Evolutionary conservation across 2,329 filamentous ascomycete genomes (phyloP).

Genomic region (Alternaria sp.): DNA sequence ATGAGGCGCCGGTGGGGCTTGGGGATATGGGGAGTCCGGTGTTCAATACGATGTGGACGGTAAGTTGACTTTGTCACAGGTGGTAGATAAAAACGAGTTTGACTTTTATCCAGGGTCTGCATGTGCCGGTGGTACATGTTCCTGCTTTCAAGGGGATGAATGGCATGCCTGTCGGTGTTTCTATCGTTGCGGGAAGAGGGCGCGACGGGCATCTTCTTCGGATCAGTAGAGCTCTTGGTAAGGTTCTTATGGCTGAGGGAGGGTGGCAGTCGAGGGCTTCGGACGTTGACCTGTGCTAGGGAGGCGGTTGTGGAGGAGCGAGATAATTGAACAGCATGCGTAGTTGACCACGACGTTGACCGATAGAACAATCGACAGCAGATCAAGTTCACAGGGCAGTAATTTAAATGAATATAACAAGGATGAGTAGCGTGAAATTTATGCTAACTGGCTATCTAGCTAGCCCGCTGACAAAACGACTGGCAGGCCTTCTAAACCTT

Average conservation of each 20-base stretch:
- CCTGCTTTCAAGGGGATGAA: neutral
- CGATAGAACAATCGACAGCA: neutral
- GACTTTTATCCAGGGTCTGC: neutral
- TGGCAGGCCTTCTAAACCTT: neutral
- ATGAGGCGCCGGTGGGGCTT: neutral
- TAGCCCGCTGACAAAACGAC: neutral
- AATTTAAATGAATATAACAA: neutral
- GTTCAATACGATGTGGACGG: neutral
- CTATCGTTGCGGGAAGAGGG: neutral
- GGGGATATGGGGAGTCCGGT: neutral
- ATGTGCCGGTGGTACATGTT: neutral
- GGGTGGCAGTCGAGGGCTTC: neutral
- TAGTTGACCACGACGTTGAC: neutral
- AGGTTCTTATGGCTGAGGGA: neutral
- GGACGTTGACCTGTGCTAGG: neutral
- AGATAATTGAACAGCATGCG: accelerated
- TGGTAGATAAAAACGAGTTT: neutral
- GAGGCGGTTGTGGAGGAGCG: neutral
- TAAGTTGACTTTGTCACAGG: neutral
- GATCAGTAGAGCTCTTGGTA: neutral
- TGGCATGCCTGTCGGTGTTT: neutral
- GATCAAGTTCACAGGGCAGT: neutral
- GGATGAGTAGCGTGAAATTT: neutral
- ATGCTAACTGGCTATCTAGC: neutral
- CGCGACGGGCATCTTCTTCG: neutral